Evolutionary conservation across 495 filamentous ascomycete genomes (phyloP), one percentile per base, ranked within the genome.

Genomic region (Aspergillus saccharolyticus): DNA sequence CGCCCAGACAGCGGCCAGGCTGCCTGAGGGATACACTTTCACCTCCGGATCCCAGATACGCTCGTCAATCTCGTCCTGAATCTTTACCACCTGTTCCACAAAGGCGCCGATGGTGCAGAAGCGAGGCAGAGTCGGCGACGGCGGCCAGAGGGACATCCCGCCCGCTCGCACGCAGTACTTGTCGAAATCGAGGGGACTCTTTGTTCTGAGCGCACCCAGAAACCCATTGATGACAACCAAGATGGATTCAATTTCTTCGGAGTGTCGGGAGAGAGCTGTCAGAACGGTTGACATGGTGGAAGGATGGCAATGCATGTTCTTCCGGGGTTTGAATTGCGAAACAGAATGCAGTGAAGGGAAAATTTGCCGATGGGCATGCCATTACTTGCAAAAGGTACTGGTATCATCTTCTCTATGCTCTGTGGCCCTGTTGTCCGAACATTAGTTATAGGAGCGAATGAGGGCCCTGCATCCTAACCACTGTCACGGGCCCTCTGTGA

Each of bases 41-140:
- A 76, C 67, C 48, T 73, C 65, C 0, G 70, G 67, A 50, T 73
- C 68, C 70, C 70, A 74, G 25, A 73, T 74, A 0, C 67, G 66
- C 58, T 76, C 73, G 16, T 74, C 63, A 44, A 73, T 70, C 21
- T 70, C 67, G 39, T 70, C 67, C 51, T 65, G 57, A 4, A 73
- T 46, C 15, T 63, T 62, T 1, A 66, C 49, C 22, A 74, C 64
- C 15, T 70, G 66, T 55, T 74, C 70, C 43, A 76, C 67, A 39
- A 73, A 76, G 7, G 67, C 65, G 1, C 70, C 71, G 30, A 76
- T 70, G 6, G 73, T 74, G 56, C 71, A 73, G 54, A 76, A 76
- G 5, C 71, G 71, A n/a, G 71, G 65, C 2, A 56, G 24, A 18
- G 62, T 68, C 0, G 71, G 61, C 5, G 64, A 55, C 12, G 73